phyloP scores from a whole-genome alignment of 805 yeast genomes.

The Candida gorgasii region DNA sequence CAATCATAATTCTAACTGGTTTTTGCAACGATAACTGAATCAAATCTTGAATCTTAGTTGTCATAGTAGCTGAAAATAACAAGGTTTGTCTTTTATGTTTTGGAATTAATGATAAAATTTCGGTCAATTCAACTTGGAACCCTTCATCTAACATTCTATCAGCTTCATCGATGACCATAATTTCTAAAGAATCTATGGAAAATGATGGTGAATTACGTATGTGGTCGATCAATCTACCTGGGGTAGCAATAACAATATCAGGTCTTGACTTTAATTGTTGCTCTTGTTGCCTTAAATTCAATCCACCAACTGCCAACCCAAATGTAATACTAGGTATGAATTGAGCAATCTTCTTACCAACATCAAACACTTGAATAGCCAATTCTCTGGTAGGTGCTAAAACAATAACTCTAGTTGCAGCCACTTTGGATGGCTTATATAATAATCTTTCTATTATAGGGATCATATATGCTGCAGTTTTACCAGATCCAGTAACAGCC shows the following conservation, averaged over 20 bases:
- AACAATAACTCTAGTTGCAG: slow-evolving; percentile 88
- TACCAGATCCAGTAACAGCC: slow-evolving; percentile 99
- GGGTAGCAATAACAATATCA: slow-evolving; percentile 95
- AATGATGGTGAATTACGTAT: slow-evolving; percentile 93
- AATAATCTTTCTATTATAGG: slow-evolving; percentile 92
- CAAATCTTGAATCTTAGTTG: slow-evolving; percentile 83
- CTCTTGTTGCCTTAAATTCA: slow-evolving; percentile 92
- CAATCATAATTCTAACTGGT: slow-evolving; percentile 94
- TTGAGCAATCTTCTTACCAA: slow-evolving; percentile 80
- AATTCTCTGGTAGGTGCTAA: slow-evolving; percentile 96
- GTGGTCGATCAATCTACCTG: slow-evolving; percentile 98
- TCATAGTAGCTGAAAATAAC: slow-evolving; percentile 97
- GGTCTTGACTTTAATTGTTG: slow-evolving; percentile 91
- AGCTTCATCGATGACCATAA: slow-evolving; percentile 94
- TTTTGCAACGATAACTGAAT: slow-evolving; percentile 83
- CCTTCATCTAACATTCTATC: slow-evolving; percentile 99
- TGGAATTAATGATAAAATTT: slow-evolving; percentile 84
- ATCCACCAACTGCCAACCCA: slow-evolving; percentile 98
- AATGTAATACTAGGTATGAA: slow-evolving; percentile 76
- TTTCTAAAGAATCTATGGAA: slow-evolving; percentile 86
- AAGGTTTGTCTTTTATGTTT: slow-evolving; percentile 85
- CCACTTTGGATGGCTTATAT: slow-evolving; percentile 81
- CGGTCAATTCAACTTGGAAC: slow-evolving; percentile 91
- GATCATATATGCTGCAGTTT: slow-evolving; percentile 96
- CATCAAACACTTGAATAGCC: slow-evolving; percentile 95